A percentile compares a stretch with the other conserved stretches of the same genome.
phyloP scores from a whole-genome alignment of 176 grass and related monocot species.

The Phyllostachys edulis region DNA sequence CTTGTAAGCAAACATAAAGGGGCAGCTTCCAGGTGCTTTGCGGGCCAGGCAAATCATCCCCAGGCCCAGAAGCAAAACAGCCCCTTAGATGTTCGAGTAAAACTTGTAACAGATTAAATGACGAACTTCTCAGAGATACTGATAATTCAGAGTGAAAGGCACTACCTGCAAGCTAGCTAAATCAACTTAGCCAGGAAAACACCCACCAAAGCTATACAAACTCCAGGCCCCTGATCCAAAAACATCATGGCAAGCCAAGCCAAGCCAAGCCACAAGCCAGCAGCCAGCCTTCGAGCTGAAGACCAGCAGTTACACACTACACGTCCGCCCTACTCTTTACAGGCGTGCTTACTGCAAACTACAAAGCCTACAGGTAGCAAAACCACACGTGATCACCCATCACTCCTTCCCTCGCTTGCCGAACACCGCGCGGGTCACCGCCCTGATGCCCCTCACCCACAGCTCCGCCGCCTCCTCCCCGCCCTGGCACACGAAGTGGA shows the following conservation, averaged over 20 bases:
- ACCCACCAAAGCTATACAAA: slow-evolving; percentile 30
- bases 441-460: slow-evolving; percentile 90
- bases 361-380: slow-evolving; percentile 13
- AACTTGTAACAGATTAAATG: neutral
- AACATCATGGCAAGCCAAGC: slow-evolving; percentile 51
- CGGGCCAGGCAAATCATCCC: no score
- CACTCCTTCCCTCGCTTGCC: slow-evolving; percentile 41
- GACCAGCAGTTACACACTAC: slow-evolving; percentile 33
- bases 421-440: slow-evolving; percentile 46
- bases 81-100: no score
- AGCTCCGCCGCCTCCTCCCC: slow-evolving; percentile 77
- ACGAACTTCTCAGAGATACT: neutral
- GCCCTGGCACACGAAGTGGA: slow-evolving; percentile 86
- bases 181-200: slow-evolving; percentile 35
- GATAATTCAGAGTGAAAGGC: neutral
- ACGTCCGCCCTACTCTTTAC: slow-evolving; percentile 41
- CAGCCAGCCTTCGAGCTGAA: slow-evolving; percentile 74
- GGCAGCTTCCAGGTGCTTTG: no score
- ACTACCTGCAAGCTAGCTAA: slow-evolving; percentile 21
- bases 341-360: slow-evolving; percentile 38
- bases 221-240: slow-evolving; percentile 49
- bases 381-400: neutral
- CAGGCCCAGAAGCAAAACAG: no score
- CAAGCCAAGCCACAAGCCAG: neutral
- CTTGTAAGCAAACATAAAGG: no score